A percentile compares a stretch with the other conserved stretches of the same genome.
Conservation (phyloP, 768 basidiomycete genomes). For the Lactarius akahatsu region DNA sequence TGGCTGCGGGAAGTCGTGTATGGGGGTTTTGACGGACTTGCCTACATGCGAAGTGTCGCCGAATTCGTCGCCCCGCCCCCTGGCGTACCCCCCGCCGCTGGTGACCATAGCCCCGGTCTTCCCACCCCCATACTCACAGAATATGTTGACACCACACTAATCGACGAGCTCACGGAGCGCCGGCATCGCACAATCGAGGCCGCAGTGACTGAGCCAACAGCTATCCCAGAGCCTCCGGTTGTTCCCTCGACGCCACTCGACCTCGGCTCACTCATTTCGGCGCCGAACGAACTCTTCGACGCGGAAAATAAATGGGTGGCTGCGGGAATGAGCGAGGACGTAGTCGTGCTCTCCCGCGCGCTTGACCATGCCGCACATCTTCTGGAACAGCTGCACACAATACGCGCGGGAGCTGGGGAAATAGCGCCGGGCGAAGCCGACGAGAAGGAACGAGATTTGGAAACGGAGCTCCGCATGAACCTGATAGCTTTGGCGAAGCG, state of each 20-base stretch:
- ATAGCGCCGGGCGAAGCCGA: slow-evolving; percentile 20
- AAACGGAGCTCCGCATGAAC: slow-evolving; percentile 66
- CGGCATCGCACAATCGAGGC: slow-evolving; percentile 22
- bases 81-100: neutral
- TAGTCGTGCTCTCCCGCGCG: slow-evolving; percentile 53
- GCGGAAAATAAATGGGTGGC: slow-evolving; percentile 40
- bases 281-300: slow-evolving; percentile 43
- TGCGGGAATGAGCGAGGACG: slow-evolving; percentile 37
- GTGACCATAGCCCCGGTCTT: neutral
- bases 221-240: neutral
- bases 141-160: slow-evolving; percentile 18
- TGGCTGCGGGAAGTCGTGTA: slow-evolving; percentile 75
- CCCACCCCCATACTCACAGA: slow-evolving; percentile 3
- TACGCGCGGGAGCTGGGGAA: slow-evolving; percentile 25
- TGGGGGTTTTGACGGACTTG: slow-evolving; percentile 72
- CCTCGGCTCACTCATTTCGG: slow-evolving; percentile 43
- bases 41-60: slow-evolving; percentile 74
- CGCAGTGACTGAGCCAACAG: neutral
- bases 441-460: slow-evolving; percentile 46
- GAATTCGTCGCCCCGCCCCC: slow-evolving; percentile 54
- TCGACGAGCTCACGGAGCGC: slow-evolving; percentile 25
- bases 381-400: slow-evolving; percentile 47
- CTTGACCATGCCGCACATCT: slow-evolving; percentile 56
- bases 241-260: slow-evolving; percentile 35
- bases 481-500: slow-evolving; percentile 75